Percentiles rank a stretch among this genome's conserved stretches.
phyloP scores from a whole-genome alignment of 768 basidiomycete genomes.

The Suillus americanus region DNA sequence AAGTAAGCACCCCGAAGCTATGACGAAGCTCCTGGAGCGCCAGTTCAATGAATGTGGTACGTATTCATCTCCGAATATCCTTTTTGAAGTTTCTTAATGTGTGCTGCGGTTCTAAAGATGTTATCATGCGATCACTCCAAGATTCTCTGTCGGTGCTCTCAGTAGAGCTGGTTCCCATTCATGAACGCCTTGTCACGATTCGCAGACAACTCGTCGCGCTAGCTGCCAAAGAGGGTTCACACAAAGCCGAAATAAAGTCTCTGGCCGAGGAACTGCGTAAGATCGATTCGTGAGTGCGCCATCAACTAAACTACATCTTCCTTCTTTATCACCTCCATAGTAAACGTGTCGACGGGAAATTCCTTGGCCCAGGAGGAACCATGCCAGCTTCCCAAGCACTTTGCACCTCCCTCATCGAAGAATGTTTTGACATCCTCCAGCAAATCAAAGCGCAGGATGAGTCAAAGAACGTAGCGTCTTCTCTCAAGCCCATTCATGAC shows the following conservation, averaged over 20 bases:
- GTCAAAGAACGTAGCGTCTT: slow-evolving; percentile 80
- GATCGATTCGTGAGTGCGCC: slow-evolving; percentile 86
- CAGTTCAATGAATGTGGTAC: slow-evolving; percentile 91
- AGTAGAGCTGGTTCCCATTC: slow-evolving; percentile 86
- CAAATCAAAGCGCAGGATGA: slow-evolving; percentile 95
- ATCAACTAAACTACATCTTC: slow-evolving; percentile 2
- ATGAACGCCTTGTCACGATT: slow-evolving; percentile 84
- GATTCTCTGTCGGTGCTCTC: slow-evolving; percentile 86
- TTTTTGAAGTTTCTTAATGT: slow-evolving; percentile 3
- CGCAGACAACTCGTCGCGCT: slow-evolving; percentile 87
- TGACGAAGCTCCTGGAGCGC: slow-evolving; percentile 86
- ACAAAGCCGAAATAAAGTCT: slow-evolving; percentile 86
- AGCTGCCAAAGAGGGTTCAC: slow-evolving; percentile 82
- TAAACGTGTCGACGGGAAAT: slow-evolving; percentile 94
- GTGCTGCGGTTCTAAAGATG: slow-evolving; percentile 47
- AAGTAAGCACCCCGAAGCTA: slow-evolving; percentile 80
- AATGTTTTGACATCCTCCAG: slow-evolving; percentile 93
- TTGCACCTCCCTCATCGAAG: slow-evolving; percentile 89
- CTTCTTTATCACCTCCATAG: slow-evolving; percentile 35
- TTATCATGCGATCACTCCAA: slow-evolving; percentile 72
- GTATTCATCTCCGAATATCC: slow-evolving; percentile 30
- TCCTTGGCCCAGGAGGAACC: slow-evolving; percentile 85
- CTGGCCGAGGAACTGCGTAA: slow-evolving; percentile 90
- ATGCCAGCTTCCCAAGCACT: slow-evolving; percentile 92
- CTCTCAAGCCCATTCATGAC: slow-evolving; percentile 91